Evolutionary conservation across 768 basidiomycete genomes (phyloP), one percentile per base, ranked within the genome.

Genomic region (Russula abietina): DNA sequence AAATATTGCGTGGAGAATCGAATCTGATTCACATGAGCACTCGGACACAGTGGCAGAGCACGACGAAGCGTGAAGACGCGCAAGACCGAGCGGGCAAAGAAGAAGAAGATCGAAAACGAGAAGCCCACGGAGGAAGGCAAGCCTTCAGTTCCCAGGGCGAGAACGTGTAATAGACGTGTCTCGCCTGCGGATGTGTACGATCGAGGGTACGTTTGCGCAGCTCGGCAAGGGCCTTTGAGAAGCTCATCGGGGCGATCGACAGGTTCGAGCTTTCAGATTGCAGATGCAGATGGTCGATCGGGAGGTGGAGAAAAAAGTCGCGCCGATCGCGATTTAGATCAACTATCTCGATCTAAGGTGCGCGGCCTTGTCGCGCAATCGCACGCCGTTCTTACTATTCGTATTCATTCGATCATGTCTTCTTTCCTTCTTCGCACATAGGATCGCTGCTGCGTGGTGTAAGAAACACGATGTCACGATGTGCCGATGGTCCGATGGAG

Each of bases 291-390:
- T 94, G 75, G 85, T 86, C 60, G 96, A 97, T 71, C 82, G 89
- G 58, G 95, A 98, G 71, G 93, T 91, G 55, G 91, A 93, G 62
- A 98, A 98, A 76, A 93, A 94, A 73, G 87, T 96, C 68, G 88
- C 92, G 24, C 77, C 96, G 70, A 89, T 90, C 50, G 96, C 93
- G 55, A 96, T 89, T 88, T 94, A 95, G 84, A 98, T 98, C 76
- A 98, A 98, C 73, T 98, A 98, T 74, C 79, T 99, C 69, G 93
- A 93, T 72, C 89, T 90, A 70, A 82, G 91, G 88, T 89, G 33
- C 43, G 28, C 36, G 36, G 33, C 51, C 58, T 19, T 28, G 33
- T 30, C 9, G 9, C 12, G 24, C 41, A 3, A n/a, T 26, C n/a
- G n/a, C n/a, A n/a, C 14, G 6, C 39, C 9, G 16, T 57, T 26